These are phyloP conservation scores for Tetrapisispora iriomotensis DNA, from an alignment of 805 yeast genomes.

Conservation along the genomic window DNA sequence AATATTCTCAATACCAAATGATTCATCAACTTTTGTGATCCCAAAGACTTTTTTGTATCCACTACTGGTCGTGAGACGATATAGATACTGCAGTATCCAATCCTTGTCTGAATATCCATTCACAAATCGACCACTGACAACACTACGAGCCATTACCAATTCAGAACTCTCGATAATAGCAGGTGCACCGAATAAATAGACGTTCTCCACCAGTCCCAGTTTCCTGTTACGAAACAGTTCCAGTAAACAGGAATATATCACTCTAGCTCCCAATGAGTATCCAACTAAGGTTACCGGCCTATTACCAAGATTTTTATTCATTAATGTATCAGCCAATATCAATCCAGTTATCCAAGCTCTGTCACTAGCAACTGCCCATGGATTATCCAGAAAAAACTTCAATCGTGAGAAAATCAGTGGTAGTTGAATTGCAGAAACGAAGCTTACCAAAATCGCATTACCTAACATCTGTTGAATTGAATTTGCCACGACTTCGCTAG, in stretches of 20 bases:
- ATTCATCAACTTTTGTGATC: slow-evolving; percentile 56
- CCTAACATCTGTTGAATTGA: slow-evolving; percentile 93
- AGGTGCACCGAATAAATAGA: slow-evolving; percentile 83
- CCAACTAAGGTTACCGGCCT: slow-evolving; percentile 90
- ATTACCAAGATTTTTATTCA: slow-evolving; percentile 82
- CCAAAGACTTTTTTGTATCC: slow-evolving; percentile 90
- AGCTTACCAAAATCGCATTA: slow-evolving; percentile 74
- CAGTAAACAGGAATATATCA: slow-evolving; percentile 78
- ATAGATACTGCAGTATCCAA: slow-evolving; percentile 91
- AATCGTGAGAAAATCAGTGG: slow-evolving; percentile 87
- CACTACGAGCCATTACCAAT: slow-evolving; percentile 64
- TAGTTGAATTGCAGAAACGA: slow-evolving; percentile 85
- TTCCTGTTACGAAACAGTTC: slow-evolving; percentile 82
- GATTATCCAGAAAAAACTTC: slow-evolving; percentile 83
- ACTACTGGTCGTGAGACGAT: slow-evolving; percentile 92
- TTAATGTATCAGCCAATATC: slow-evolving; percentile 79
- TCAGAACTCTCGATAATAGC: slow-evolving; percentile 70
- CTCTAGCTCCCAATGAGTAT: slow-evolving; percentile 85
- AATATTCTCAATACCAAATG: slow-evolving; percentile 65
- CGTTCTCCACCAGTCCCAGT: slow-evolving; percentile 80
- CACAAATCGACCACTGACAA: slow-evolving; percentile 79
- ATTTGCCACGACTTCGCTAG: slow-evolving; percentile 84
- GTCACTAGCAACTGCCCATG: slow-evolving; percentile 95
- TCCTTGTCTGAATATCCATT: slow-evolving; percentile 88
- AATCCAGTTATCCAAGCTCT: slow-evolving; percentile 95